These are phyloP conservation scores for Periconia macrospinosa DNA, from an alignment of 2,329 filamentous ascomycete genomes.

Conservation along the genomic window DNA sequence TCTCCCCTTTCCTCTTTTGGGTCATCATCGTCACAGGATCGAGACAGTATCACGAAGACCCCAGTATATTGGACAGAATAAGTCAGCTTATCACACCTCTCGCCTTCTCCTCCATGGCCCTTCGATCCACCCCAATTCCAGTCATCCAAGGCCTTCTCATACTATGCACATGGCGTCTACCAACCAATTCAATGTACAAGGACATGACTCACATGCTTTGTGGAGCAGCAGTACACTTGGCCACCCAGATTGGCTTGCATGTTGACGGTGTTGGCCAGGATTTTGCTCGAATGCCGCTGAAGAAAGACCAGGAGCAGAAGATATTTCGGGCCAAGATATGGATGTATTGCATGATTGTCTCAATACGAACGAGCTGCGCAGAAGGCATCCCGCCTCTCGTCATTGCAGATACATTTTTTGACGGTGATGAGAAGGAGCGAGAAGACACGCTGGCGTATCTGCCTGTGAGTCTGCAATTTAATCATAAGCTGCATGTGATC, in stretches of 20 bases:
- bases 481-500: conserved; percentile 38
- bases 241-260: conserved; percentile 46
- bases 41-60: conserved; percentile 41
- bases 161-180: conserved; percentile 46
- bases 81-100: conserved; percentile 39
- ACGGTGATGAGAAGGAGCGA: conserved; percentile 34
- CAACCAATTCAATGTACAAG: conserved; percentile 46
- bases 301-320: conserved; percentile 39
- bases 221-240: conserved; percentile 45
- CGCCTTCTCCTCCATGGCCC: conserved; percentile 41
- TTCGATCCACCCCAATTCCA: conserved; percentile 40
- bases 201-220: conserved; percentile 45
- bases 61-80: conserved; percentile 35
- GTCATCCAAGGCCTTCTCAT: conserved; percentile 45
- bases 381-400: conserved; percentile 32
- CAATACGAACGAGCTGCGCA: conserved; percentile 27
- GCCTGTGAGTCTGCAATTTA: conserved; percentile 33
- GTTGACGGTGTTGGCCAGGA: conserved; percentile 44
- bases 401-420: conserved; percentile 35
- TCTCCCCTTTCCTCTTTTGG: conserved; percentile 45
- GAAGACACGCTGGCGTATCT: conserved; percentile 38
- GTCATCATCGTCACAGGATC: conserved; percentile 44
- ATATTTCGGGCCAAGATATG: conserved; percentile 41
- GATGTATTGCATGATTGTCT: conserved; percentile 42
- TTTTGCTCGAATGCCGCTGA: conserved; percentile 41